Conservation (phyloP, 176 grass and related monocot genomes). For the Musa beccarii region DNA sequence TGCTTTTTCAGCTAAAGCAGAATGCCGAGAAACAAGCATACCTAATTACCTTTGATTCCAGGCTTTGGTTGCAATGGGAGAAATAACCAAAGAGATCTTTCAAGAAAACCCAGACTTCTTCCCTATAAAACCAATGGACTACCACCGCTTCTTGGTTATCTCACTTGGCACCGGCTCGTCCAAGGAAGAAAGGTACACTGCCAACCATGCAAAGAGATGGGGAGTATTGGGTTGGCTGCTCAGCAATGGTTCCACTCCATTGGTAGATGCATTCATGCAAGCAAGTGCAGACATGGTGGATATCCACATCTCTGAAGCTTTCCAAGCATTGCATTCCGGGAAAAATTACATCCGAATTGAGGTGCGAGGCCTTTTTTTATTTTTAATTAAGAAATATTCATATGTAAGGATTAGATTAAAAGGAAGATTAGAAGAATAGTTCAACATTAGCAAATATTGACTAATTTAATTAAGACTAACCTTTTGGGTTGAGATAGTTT, state of each 20-base stretch:
- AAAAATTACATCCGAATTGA: constrained; percentile 11
- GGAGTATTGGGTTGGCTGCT: constrained; percentile 12
- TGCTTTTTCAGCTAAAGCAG: too few relatives aligned
- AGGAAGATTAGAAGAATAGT: too few relatives aligned
- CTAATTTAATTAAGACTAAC: too few relatives aligned
- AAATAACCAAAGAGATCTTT: constrained; percentile 11
- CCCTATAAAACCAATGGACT: constrained; percentile 18
- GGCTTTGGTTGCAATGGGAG: constrained; percentile 16
- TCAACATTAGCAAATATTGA: too few relatives aligned
- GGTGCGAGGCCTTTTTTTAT: neutral
- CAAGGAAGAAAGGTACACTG: constrained; percentile 13
- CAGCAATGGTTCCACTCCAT: neutral
- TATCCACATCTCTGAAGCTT: constrained; percentile 17
- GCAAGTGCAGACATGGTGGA: constrained; percentile 16
- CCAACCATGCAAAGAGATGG: neutral
- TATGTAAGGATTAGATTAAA: too few relatives aligned
- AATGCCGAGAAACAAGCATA: too few relatives aligned
- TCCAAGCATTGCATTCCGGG: constrained; percentile 2
- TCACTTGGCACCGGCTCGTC: constrained; percentile 10
- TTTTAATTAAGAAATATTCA: too few relatives aligned
- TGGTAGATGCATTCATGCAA: constrained; percentile 9
- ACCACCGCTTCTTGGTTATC: constrained; percentile 12
- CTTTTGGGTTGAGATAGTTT: too few relatives aligned
- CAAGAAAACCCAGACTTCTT: constrained; percentile 17
- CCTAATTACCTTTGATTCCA: neutral